Base-by-base conservation (phyloP, 371 early-diverging fungal species). In the Mucor indicus region DNA sequence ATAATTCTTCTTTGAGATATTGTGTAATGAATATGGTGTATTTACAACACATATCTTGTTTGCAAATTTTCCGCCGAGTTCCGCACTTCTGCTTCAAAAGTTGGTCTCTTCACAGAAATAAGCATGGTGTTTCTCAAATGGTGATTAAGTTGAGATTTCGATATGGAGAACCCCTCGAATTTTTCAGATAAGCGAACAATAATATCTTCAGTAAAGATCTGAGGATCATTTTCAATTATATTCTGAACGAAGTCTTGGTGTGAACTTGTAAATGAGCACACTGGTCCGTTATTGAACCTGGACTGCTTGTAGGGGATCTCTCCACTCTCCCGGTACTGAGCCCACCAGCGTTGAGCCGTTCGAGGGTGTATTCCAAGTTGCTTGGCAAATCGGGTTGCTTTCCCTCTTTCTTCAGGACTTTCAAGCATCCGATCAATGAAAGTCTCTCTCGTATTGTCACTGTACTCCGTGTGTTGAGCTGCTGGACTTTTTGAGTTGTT, bases 91-190 rank as follows among this genome's bases (percentile, higher is more conserved):
- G 49, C 33, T 11, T 50, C 42, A 50, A 50, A 42, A 4, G 20
- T 13, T 33, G 50, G 42, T 41, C 42, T 50, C 42, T 42, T 50
- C 16, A 50, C 42, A 13, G 42, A 35, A 15, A 35, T 33, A 16
- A 38, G 51, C 45, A 52, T 52, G 35, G 53, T 52, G 22, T 52
- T 44, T 20, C 23, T 23, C 37, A 52, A 44, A 44, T 52, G 45
- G 12, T 52, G 44, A 23, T 48, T 54, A 3, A 48, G 41, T 35
- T 36, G 38, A 32, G 54, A 39, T 33, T 52, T 52, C 30, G 45
- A 38, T 13, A 44, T 45, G 21, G 39, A 38, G 23, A 52, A 52
- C 33, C 38, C 53, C 39, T 52, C 45, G 29, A 44, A 47, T 29
- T 44, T 16, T n/a, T 44, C 36, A 22, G 35, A n/a, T 21, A 50